A percentile compares a stretch with the other conserved stretches of the same genome.
Conservation (phyloP, 116 monocot species). For the Trichopus zeylanicus region DNA sequence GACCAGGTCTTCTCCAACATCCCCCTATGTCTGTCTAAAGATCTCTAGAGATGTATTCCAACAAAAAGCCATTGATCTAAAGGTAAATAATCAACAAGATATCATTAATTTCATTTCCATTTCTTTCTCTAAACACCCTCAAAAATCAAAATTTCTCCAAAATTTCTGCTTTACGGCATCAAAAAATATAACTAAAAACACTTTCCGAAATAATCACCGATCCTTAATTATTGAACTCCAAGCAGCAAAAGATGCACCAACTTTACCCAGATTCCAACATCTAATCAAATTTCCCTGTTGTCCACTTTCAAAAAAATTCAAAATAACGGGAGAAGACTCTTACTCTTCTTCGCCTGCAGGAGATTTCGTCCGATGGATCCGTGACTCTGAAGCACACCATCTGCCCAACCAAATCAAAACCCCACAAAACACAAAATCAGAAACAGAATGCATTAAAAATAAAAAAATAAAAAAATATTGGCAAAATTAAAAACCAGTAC, state of each 20-base stretch:
- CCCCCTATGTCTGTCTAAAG: too few relatives aligned
- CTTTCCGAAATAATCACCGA: too few relatives aligned
- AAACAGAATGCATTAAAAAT: neutral
- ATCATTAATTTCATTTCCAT: too few relatives aligned
- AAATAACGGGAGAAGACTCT: neutral
- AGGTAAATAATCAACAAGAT: too few relatives aligned
- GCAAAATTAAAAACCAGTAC: constrained; percentile 5
- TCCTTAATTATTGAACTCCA: too few relatives aligned
- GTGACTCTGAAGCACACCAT: neutral
- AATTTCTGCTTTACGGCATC: too few relatives aligned
- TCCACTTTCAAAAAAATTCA: neutral
- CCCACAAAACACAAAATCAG: neutral
- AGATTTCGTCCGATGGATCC: constrained; percentile 3
- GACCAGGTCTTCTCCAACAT: too few relatives aligned
- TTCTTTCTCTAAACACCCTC: too few relatives aligned
- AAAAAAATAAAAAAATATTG: neutral
- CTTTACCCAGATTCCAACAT: neutral
- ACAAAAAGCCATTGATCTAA: too few relatives aligned
- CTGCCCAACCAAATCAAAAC: too few relatives aligned
- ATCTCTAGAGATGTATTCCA: too few relatives aligned
- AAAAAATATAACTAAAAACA: too few relatives aligned
- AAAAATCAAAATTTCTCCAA: neutral
- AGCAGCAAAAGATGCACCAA: neutral
- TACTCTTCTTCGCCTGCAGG: constrained; percentile 1
- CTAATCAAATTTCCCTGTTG: neutral